Evolutionary conservation across 2,329 filamentous ascomycete genomes (phyloP).

Genomic region (Monilinia polystroma): DNA sequence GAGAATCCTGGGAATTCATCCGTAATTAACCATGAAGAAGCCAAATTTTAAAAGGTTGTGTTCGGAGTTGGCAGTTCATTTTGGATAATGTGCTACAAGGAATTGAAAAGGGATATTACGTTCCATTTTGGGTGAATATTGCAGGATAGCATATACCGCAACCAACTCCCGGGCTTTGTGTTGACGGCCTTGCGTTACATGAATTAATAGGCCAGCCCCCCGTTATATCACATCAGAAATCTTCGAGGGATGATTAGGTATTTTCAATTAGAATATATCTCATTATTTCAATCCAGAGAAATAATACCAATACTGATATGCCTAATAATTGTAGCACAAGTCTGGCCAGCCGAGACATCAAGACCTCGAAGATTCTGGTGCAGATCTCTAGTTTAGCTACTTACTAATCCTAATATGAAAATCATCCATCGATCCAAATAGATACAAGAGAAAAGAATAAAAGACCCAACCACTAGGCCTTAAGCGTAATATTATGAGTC

Average conservation of each 20-base stretch:
- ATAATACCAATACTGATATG: background rate
- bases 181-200: background rate
- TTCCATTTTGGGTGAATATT: background rate
- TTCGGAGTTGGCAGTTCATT: background rate
- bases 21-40: background rate
- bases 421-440: background rate
- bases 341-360: background rate
- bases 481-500: conserved; percentile 4
- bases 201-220: too few relatives aligned
- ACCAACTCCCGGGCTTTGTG: too few relatives aligned
- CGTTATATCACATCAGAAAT: background rate
- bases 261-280: background rate
- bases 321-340: background rate
- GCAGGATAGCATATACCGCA: background rate
- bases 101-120: background rate
- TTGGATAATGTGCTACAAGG: background rate
- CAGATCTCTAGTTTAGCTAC: too few relatives aligned
- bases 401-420: background rate
- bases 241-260: too few relatives aligned
- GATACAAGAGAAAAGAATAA: background rate
- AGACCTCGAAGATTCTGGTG: too few relatives aligned
- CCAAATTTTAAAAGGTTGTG: background rate
- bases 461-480: background rate
- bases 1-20: background rate
- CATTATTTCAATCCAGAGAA: background rate